Conservation (phyloP, 163 green algal genomes). For the Chloroidium sp. region DNA sequence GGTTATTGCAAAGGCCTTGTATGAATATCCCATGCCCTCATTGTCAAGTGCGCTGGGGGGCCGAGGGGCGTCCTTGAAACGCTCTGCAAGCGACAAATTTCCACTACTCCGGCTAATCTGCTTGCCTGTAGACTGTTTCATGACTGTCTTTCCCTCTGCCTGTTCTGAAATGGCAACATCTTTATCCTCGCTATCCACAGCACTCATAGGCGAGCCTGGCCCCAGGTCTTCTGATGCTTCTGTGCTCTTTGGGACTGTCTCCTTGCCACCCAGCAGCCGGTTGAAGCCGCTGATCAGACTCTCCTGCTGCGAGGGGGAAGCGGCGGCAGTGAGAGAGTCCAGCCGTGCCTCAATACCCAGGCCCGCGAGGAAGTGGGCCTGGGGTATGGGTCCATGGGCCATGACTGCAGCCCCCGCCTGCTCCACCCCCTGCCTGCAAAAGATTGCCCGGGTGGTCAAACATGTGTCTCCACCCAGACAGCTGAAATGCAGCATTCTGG, state of each 20-base stretch:
- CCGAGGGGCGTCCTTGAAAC: background rate
- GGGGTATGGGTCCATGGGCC: constrained; percentile 54
- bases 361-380: constrained; percentile 52
- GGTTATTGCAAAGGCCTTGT: constrained; percentile 47
- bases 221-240: background rate
- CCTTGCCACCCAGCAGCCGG: constrained; percentile 1
- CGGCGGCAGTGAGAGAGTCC: constrained; percentile 24
- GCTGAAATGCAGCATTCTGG: background rate
- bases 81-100: background rate
- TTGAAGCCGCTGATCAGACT: background rate
- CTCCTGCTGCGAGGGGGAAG: background rate
- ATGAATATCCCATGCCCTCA: constrained; percentile 25
- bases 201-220: background rate
- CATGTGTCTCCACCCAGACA: background rate
- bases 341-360: constrained; percentile 64
- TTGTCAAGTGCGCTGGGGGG: background rate
- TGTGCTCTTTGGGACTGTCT: background rate
- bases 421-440: constrained; percentile 31
- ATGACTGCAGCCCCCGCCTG: constrained; percentile 22
- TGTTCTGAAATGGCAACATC: background rate
- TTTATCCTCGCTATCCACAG: background rate
- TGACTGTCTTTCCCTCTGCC: background rate
- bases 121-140: background rate
- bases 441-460: background rate
- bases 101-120: background rate